phyloP scores from a whole-genome alignment of 805 yeast species.

The Limtongia smithiae region DNA sequence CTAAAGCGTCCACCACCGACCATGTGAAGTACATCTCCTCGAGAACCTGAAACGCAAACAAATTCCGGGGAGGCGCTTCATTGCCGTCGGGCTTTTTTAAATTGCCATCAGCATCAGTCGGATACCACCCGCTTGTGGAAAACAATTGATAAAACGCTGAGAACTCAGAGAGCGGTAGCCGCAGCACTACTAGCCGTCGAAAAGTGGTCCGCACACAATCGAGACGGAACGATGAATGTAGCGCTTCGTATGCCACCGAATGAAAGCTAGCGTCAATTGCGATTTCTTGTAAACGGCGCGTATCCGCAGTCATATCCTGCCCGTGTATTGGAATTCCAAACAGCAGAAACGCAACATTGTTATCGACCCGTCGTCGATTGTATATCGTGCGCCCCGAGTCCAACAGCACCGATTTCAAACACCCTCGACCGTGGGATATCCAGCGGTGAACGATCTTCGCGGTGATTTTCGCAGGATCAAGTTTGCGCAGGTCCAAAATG shows the following conservation, averaged over 20 bases:
- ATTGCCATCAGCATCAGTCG: background rate
- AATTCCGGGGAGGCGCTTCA: too few relatives aligned
- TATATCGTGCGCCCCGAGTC: conserved; percentile 1
- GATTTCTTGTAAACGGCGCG: background rate
- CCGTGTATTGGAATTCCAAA: conserved; percentile 2
- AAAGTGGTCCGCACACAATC: conserved; percentile 1
- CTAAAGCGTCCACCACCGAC: conserved; percentile 5
- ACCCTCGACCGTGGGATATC: conserved; percentile 1
- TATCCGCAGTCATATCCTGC: background rate
- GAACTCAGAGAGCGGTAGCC: conserved; percentile 7
- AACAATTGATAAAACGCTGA: background rate
- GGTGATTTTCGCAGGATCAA: background rate
- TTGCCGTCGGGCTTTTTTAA: conserved; percentile 1
- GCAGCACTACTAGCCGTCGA: background rate
- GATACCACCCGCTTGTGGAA: too few relatives aligned
- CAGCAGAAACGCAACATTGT: conserved; percentile 1
- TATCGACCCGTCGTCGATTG: conserved; percentile 2
- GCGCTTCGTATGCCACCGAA: conserved; percentile 7
- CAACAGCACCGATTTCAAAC: background rate
- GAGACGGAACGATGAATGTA: conserved; percentile 1
- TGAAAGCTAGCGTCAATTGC: conserved; percentile 7
- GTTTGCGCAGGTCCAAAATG: background rate
- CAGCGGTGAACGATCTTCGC: conserved; percentile 1
- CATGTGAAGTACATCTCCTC: conserved; percentile 6
- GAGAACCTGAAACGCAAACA: conserved; percentile 1